A percentile compares a stretch with the other conserved stretches of the same genome.
These are phyloP conservation scores for Gentiana macrophylla DNA, from an alignment of 257 asterid genomes.

Conservation along the genomic window DNA sequence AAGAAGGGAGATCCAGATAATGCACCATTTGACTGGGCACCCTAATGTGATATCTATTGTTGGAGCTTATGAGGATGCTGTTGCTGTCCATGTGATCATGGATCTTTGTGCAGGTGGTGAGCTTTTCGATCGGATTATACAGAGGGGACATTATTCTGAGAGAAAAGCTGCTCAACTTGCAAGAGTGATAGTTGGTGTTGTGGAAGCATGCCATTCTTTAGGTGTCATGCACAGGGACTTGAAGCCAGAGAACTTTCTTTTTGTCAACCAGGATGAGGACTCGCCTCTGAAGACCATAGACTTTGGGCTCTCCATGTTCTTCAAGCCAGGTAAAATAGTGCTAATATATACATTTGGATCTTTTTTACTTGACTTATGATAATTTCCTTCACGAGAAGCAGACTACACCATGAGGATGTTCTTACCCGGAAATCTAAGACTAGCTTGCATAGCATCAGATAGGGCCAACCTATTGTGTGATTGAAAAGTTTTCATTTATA, in stretches of 20 bases:
- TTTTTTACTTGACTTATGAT: background rate
- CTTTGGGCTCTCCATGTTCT: slow-evolving; percentile 72
- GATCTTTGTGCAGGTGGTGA: slow-evolving; percentile 84
- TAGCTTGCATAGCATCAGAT: no score
- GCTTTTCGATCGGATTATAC: slow-evolving; percentile 76
- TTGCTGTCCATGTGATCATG: slow-evolving; percentile 80
- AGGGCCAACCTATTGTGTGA: no score
- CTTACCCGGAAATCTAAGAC: no score
- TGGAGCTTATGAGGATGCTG: slow-evolving; percentile 76
- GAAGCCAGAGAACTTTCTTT: slow-evolving; percentile 83
- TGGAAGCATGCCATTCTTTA: slow-evolving; percentile 73
- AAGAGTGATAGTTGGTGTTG: slow-evolving; percentile 65
- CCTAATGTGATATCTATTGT: slow-evolving; percentile 55
- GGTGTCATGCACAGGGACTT: slow-evolving; percentile 90
- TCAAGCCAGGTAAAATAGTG: slow-evolving; percentile 59
- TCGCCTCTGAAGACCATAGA: slow-evolving; percentile 64
- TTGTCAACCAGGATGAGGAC: slow-evolving; percentile 54
- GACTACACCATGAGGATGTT: no score
- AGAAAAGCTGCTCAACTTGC: slow-evolving; percentile 87
- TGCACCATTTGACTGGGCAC: slow-evolving; percentile 80
- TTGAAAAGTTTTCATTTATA: no score
- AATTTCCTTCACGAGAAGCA: no score
- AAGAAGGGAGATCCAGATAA: slow-evolving; percentile 76
- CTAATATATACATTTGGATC: background rate
- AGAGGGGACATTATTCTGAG: slow-evolving; percentile 80